Base-by-base conservation (phyloP, 2,329 filamentous ascomycete species). In the Trichoderma sp. region DNA sequence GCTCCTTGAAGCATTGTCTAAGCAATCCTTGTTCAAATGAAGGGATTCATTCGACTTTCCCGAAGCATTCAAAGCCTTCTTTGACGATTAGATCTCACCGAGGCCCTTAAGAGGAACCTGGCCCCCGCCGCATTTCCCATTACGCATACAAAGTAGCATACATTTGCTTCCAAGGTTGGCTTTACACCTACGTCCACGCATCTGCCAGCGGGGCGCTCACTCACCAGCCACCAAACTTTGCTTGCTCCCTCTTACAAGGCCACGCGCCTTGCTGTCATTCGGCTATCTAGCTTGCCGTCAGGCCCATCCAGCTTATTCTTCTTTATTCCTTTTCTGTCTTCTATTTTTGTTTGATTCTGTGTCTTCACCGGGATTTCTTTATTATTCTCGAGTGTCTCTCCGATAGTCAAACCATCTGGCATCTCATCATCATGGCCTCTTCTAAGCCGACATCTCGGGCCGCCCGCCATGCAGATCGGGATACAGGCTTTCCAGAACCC, bases 401-500 rank as follows among this genome's bases (percentile, higher is more conserved):
- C 9, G 32, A 57, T 26, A 36, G 21, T n/a, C 15, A 18, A 39
- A n/a, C 26, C 57, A 51, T 62, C 28, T n/a, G 12, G 36, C 36
- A 24, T 66, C n/a, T 60, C n/a, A 24, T 60, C n/a, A 24, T 61
- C 57, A 56, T 34, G 28, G 51, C 71, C 34, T 60, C 71, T 56
- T 60, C 71, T 39, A 21, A 36, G 47, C 60, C 71, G n/a, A 56
- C 71, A 60, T 70, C 66, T 36, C 71, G 53, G 56, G 21, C 61
- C 18, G 43, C 62, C n/a, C 76, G 75, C 66, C 76, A 74, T 34
- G 67, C 75, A 68, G 76, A 77, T 57, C 77, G 84, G 71, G 82
- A 87, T 76, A 87, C 86, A 15, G 86, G 86, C 60, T 88, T 88
- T 71, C 86, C 86, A 1, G 85, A 87, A 72, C 81, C 84, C 0